Evolutionary conservation across 2,329 filamentous ascomycete species (phyloP), one percentile per base, ranked within the genome.

Genomic region (Sporothrix luriei): DNA sequence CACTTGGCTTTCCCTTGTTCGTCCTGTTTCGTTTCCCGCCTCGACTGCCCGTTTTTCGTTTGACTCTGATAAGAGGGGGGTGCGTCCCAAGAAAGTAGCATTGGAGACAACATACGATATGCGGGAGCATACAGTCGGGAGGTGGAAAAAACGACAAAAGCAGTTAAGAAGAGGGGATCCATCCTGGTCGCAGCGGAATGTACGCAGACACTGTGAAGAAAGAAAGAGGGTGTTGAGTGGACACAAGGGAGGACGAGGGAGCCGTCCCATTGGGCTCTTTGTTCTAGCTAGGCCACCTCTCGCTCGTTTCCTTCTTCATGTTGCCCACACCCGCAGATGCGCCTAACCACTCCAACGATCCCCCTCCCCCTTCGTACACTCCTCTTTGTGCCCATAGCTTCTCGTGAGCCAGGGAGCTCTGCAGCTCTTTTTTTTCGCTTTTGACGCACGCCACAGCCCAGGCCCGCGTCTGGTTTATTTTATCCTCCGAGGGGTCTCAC

Each of bases 211-310:
- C 21, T 24, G 38, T 14, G 19, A 24, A 43, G 33, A 38, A 26
- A 24, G n/a, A 46, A 61, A 62, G 57, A 62, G 57, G 57, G 57
- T 62, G 57, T 62, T 62, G 57, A 62, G 13, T 7, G 13, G 51
- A 13, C 51, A 54, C 6, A 24, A 62, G 33, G 40, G 38, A 38
- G n/a, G 57, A 43, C 55, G 10, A 61, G 55, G 33, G 38, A 40
- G 55, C n/a, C 55, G 33, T 59, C 55, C 55, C 33, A 61, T 61
- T 61, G 55, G 55, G 33, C n/a, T 61, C 55, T 13, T 43, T 16
- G 40, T 33, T 57, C 40, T 54, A 11, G 40, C 40, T 46, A 13
- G 40, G 14, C 40, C 51, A 14, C 21, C 24, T 55, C 16, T 5
- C 13, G 11, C 29, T 55, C 52, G 1, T 43, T 9, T 59, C 55